Conservation (phyloP, 106 monocot genomes). For the Dioscorea dumetorum region DNA sequence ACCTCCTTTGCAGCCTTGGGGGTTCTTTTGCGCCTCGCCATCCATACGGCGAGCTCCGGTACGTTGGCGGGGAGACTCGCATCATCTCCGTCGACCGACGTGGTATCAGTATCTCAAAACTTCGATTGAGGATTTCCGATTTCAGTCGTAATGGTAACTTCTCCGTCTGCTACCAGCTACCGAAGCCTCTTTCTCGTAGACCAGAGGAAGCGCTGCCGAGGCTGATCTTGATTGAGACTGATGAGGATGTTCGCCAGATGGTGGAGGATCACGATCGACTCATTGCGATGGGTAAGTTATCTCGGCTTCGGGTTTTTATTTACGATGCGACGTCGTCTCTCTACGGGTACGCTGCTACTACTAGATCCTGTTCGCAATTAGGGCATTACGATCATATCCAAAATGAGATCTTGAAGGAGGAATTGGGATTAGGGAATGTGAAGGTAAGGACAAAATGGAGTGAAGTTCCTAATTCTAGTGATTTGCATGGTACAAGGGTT, state of each 20-base stretch:
- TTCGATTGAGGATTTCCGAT: no score
- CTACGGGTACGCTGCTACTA: not conserved
- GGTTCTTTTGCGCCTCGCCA: slow-evolving; percentile 51
- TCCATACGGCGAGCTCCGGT: slow-evolving; percentile 81
- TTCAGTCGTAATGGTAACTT: no score
- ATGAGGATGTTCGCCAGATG: slow-evolving; percentile 93
- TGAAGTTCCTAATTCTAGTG: no score
- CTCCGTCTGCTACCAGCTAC: slow-evolving; percentile 28
- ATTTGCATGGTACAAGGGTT: no score
- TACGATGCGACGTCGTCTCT: slow-evolving; percentile 33
- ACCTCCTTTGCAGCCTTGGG: no score
- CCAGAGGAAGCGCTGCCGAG: slow-evolving; percentile 96
- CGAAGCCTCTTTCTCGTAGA: slow-evolving; percentile 80
- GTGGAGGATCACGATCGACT: slow-evolving; percentile 99
- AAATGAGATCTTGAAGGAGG: no score
- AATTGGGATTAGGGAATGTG: no score
- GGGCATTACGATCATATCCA: no score
- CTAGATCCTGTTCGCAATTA: no score
- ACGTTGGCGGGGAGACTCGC: slow-evolving; percentile 95
- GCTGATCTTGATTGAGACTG: slow-evolving; percentile 88
- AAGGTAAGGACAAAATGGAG: no score
- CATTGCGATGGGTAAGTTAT: slow-evolving; percentile 30
- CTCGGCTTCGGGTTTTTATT: slow-evolving; percentile 70
- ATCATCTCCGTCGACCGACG: slow-evolving; percentile 65
- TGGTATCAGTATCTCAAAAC: not conserved